Base-by-base conservation (phyloP, 2,329 filamentous ascomycete genomes). In the Colletotrichum scovillei region DNA sequence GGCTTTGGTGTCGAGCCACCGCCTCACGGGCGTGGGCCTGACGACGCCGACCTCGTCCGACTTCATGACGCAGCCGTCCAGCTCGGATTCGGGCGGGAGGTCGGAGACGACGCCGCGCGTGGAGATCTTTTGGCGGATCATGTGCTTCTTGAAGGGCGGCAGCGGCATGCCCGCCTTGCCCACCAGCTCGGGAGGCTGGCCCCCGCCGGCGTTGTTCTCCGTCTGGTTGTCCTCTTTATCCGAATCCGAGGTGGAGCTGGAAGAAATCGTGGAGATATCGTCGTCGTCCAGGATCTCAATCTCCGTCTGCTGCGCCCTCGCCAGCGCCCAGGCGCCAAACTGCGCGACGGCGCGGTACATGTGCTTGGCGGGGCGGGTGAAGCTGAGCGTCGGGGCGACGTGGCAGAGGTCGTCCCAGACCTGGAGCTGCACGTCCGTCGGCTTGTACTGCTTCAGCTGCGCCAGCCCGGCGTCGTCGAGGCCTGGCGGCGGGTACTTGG, bases 331-430 rank as follows among this genome's bases (percentile, higher is more conserved):
- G 0, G 95, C 95, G 2, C 95, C 93, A 79, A 99, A 98, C 77
- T 98, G 96, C 0, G 97, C 94, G 65, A 98, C 91, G 1, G 94
- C 94, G 60, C 96, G 90, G 81, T 95, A 98, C 95, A 98, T 98
- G 83, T 93, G 94, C 81, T 98, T 98, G 58, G 96, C 97, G 0
- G 97, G 97, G n/a, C 92, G 90, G 0, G 96, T 98, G 81, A 98
- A 98, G 78, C 94, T 97, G n/a, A 98, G 87, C 0, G 95, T 98
- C 0, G 96, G 94, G 0, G 93, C 92, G 6, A 97, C 95, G 80
- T 98, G 96, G 78, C 97, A 98, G 3, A 98, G 86, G 78, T 98
- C 94, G 71, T 98, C 96, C 95, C 96, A 98, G 1, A 98, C 92
- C 80, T 98, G 97, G 2, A 99, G 88, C 80, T 98, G 95, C 0